Evolutionary conservation across 2,329 filamentous ascomycete genomes (phyloP), one percentile per base, ranked within the genome.

Genomic region (Fusarium coicis): DNA sequence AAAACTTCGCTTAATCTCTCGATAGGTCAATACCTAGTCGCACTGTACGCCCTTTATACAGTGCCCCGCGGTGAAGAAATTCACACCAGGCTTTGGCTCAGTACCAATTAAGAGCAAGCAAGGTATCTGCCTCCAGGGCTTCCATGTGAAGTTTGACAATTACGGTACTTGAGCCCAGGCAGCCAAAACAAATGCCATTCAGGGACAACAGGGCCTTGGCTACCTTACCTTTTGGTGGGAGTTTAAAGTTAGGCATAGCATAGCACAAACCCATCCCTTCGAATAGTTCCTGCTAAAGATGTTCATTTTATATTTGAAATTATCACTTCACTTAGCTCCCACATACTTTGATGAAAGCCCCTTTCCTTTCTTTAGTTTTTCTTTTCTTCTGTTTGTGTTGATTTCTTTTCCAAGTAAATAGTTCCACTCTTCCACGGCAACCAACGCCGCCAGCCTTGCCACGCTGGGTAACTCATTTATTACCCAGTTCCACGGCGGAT

Each of bases 391-490:
- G 72, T 78, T 78, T 78, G 69, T 76, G 70, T 78, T 76, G 65
- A 64, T 63, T 59, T 52, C 34, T 61, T 50, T 30, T 18, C 34
- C 54, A 63, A 68, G 73, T 77, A 76, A 76, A 77, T 69, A 77
- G 62, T 67, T 71, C 76, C 76, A 78, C 76, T 57, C 76, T 78
- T 77, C 76, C 76, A 69, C 40, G 32, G 76, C 76, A 78, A 78
- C 76, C 76, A 63, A 68, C 62, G 63, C 56, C 55, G 56, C 66
- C 44, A 58, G 67, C 72, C 67, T 75, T 75, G 68, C 74, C 74
- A 65, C 49, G 65, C 67, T 75, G 62, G 75, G 76, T 67, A 74
- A 61, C 70, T 76, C 75, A 75, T 77, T 72, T 70, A 66, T 67
- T 66, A 71, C 56, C 64, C 66, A 64, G 61, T 62, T 53, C 74